Evolutionary conservation across 768 basidiomycete genomes (phyloP).

Genomic region (Mycena albidolilacea): DNA sequence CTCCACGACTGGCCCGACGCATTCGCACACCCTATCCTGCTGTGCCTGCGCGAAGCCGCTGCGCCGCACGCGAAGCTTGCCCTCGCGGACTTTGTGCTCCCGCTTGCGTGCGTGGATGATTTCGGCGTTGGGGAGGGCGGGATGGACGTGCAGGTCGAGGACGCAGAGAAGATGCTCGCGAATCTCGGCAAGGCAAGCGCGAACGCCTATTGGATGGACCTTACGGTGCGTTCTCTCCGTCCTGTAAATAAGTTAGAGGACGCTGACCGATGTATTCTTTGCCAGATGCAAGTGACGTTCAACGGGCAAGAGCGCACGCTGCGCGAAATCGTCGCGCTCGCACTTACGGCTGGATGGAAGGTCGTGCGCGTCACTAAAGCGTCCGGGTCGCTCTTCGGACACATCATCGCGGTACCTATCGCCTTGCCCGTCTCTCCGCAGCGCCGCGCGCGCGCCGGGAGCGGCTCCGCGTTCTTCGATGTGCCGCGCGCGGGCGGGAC

Average conservation of each 20-base stretch:
- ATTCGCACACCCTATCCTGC: conserved; percentile 62
- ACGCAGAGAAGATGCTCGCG: conserved; percentile 63
- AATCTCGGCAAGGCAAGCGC: conserved; percentile 82
- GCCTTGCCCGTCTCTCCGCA: conserved; percentile 58
- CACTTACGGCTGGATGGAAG: conserved; percentile 74
- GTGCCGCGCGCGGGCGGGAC: conserved; percentile 30
- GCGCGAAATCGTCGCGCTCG: conserved; percentile 70
- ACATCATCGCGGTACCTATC: conserved; percentile 77
- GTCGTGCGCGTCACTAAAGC: conserved; percentile 68
- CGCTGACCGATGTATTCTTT: background rate
- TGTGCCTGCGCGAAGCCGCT: conserved; percentile 62
- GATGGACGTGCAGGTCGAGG: conserved; percentile 57
- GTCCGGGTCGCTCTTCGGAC: conserved; percentile 77
- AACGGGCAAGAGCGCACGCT: conserved; percentile 81
- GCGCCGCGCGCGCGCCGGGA: conserved; percentile 41
- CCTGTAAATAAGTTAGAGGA: background rate
- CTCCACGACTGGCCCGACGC: conserved; percentile 87
- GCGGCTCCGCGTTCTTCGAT: conserved; percentile 45
- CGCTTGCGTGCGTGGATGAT: conserved; percentile 77
- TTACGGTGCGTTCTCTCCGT: conserved; percentile 56
- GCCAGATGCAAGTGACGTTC: conserved; percentile 78
- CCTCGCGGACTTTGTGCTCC: conserved; percentile 80
- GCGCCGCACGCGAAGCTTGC: conserved; percentile 71
- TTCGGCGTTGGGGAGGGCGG: conserved; percentile 39
- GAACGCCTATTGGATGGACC: conserved; percentile 68